Conservation (phyloP, 2,329 filamentous ascomycete species). For the Trichoderma polysporum region DNA sequence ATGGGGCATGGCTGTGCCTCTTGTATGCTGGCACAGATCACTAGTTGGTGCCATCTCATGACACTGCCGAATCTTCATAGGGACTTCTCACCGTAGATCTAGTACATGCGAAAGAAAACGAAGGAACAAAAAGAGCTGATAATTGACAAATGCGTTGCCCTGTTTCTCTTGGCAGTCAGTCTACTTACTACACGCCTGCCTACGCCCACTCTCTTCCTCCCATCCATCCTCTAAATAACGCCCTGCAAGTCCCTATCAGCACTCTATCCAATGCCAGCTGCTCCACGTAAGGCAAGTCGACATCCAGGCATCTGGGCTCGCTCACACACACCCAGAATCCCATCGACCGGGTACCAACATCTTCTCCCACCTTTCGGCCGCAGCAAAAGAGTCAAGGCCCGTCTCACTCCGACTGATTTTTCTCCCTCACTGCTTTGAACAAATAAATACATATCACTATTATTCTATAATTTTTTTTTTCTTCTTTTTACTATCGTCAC, state of each 20-base stretch:
- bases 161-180: neutral
- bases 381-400: neutral
- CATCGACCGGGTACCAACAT: neutral
- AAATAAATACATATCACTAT: neutral
- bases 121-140: neutral
- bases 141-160: neutral
- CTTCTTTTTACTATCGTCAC: neutral
- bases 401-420: neutral
- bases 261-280: neutral
- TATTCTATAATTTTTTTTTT: neutral
- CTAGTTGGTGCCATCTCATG: neutral
- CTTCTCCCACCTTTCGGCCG: neutral
- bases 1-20: neutral
- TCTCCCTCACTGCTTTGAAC: neutral
- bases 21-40: neutral
- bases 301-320: slow-evolving; percentile 9
- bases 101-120: neutral
- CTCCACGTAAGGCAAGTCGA: neutral
- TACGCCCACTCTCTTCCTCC: neutral
- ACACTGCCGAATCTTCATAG: neutral
- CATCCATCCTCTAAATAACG: neutral
- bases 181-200: neutral
- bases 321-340: neutral
- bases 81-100: neutral
- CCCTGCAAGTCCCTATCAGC: neutral